Evolutionary conservation across 2,329 filamentous ascomycete species (phyloP).

Genomic region (Cladosporium sp.): DNA sequence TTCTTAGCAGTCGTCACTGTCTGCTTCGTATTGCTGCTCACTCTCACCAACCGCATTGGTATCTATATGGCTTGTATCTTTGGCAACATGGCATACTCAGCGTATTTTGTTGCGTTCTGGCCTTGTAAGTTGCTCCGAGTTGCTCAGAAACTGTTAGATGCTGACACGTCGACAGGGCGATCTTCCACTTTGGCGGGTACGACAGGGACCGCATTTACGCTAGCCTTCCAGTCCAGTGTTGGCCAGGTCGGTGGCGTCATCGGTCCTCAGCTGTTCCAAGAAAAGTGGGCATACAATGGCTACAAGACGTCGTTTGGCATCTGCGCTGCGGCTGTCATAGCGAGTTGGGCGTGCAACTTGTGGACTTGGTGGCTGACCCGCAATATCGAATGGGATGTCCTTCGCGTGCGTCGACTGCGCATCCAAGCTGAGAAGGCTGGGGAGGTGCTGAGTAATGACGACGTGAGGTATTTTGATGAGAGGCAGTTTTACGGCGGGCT

Average conservation of each 20-base stretch:
- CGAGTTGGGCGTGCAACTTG: constrained; percentile 39
- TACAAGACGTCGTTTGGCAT: constrained; percentile 43
- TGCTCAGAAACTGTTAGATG: background rate
- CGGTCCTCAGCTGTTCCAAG: constrained; percentile 47
- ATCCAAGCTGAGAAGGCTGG: constrained; percentile 22
- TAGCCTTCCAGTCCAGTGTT: constrained; percentile 46
- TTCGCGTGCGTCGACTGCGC: constrained; percentile 22
- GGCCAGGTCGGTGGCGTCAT: constrained; percentile 49
- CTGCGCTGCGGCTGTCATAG: constrained; percentile 40
- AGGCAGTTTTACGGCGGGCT: constrained; percentile 11
- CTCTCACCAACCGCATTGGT: constrained; percentile 40
- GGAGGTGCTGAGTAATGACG: constrained; percentile 20
- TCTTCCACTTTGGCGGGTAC: constrained; percentile 44
- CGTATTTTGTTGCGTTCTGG: constrained; percentile 51
- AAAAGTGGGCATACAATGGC: constrained; percentile 44
- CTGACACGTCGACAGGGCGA: constrained; percentile 27
- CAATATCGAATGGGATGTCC: constrained; percentile 44
- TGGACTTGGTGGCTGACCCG: constrained; percentile 47
- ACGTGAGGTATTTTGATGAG: constrained; percentile 20
- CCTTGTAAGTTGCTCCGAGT: constrained; percentile 26
- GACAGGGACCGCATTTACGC: constrained; percentile 48
- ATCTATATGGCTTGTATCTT: constrained; percentile 49
- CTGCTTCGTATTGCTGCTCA: constrained; percentile 48
- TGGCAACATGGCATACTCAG: constrained; percentile 44
- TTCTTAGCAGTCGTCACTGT: constrained; percentile 44